Conservation (phyloP, 164 flowering plant species). For the Sedum album region DNA sequence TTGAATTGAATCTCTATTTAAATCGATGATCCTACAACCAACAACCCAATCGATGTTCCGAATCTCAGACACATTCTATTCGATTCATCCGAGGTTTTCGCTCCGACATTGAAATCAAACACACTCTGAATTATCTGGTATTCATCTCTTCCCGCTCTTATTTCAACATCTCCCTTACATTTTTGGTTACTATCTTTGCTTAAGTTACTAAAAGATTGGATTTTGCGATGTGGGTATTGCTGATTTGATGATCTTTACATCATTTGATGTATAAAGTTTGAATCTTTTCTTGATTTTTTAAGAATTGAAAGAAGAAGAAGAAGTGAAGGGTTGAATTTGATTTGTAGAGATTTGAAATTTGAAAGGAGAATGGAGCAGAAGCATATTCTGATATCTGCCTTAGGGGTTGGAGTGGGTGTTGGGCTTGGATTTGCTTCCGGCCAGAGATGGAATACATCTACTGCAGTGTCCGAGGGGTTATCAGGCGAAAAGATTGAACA, state of each 20-base stretch:
- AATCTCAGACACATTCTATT: not conserved
- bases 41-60: not conserved
- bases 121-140: constrained; percentile 2
- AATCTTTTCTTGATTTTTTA: not conserved
- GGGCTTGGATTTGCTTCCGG: constrained; percentile 62
- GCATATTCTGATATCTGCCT: constrained; percentile 47
- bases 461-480: constrained; percentile 24
- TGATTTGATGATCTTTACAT: not conserved
- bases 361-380: constrained; percentile 47
- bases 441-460: constrained; percentile 21
- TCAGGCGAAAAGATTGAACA: constrained; percentile 39
- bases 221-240: constrained; percentile 8
- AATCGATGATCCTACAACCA: not conserved
- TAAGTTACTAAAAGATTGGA: not conserved
- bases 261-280: not conserved
- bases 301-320: too few relatives aligned
- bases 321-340: not conserved
- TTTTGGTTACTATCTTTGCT: not conserved
- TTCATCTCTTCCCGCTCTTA: constrained; percentile 4
- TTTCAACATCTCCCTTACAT: not conserved
- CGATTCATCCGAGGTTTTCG: not conserved
- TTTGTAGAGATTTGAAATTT: not conserved
- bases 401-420: constrained; percentile 50
- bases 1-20: not conserved
- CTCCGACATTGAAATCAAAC: not conserved